A percentile compares a stretch with the other conserved stretches of the same genome.
phyloP scores from a whole-genome alignment of 148 eudicot genomes.

The Amaranthus hypochondriacus region DNA sequence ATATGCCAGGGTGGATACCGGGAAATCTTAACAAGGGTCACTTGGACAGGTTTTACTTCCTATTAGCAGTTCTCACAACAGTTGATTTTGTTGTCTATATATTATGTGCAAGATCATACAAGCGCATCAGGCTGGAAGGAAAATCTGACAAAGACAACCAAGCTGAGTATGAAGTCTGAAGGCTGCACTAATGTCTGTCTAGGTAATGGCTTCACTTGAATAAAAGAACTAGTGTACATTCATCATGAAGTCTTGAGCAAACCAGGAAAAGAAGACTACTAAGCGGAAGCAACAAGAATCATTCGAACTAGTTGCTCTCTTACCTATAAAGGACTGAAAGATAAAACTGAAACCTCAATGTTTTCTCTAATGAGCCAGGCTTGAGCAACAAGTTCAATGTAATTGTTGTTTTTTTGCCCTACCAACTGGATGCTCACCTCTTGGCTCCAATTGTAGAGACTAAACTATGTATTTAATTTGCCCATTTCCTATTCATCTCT shows the following conservation, averaged over 20 bases:
- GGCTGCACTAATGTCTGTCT: conserved; percentile 1
- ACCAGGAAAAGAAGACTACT: neutral
- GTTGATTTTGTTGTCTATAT: conserved; percentile 56
- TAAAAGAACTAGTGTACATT: neutral
- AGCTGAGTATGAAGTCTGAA: conserved; percentile 26
- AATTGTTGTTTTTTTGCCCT: conserved; percentile 10
- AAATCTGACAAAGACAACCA: conserved; percentile 30
- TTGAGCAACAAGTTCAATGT: conserved; percentile 12
- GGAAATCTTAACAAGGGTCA: conserved; percentile 80
- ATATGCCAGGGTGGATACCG: conserved; percentile 94
- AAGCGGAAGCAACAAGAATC: neutral
- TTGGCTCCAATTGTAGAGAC: conserved; percentile 11
- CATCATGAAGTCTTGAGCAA: neutral
- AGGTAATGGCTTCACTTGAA: conserved; percentile 15
- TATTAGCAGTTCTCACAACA: conserved; percentile 59
- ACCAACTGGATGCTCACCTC: conserved; percentile 8
- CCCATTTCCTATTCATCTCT: neutral
- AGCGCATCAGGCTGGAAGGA: conserved; percentile 51
- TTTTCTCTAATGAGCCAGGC: conserved; percentile 4
- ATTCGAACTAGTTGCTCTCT: conserved; percentile 10
- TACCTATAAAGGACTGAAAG: conserved; percentile 9
- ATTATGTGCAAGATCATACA: conserved; percentile 67
- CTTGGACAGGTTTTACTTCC: conserved; percentile 74
- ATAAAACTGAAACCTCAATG: neutral
- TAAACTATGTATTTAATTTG: conserved; percentile 16